phyloP scores from a whole-genome alignment of 2,329 filamentous ascomycete species.

The Diaporthe vaccinii region DNA sequence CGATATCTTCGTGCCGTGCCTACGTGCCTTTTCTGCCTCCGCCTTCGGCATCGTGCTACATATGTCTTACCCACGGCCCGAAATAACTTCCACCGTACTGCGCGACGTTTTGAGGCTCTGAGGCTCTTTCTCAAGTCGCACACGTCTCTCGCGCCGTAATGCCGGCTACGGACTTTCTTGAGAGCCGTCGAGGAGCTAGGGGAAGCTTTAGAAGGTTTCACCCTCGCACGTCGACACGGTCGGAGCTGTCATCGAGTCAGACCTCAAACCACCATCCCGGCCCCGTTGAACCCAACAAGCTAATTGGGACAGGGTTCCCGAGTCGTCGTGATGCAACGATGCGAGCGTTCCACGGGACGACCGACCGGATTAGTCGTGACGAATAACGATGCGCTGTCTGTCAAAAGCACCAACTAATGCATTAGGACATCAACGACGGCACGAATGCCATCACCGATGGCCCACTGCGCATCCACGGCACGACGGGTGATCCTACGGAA shows the following conservation, averaged over 20 bases:
- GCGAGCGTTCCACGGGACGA: conserved; percentile 8
- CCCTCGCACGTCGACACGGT: conserved; percentile 1
- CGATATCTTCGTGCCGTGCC: conserved; percentile 1
- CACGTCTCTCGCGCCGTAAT: background rate
- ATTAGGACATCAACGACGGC: background rate
- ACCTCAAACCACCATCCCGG: conserved; percentile 31
- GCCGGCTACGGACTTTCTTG: conserved; percentile 29
- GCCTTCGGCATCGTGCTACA: conserved; percentile 13
- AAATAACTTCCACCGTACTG: background rate
- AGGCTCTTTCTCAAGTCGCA: conserved; percentile 11
- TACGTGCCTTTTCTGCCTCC: background rate
- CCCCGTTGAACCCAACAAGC: background rate
- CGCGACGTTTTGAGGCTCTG: background rate
- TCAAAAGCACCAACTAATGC: background rate
- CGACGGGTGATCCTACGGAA: conserved; percentile 12
- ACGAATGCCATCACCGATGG: background rate
- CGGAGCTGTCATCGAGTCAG: conserved; percentile 9
- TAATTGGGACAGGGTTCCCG: conserved; percentile 2
- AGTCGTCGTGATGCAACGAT: conserved; percentile 30
- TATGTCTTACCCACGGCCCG: conserved; percentile 18
- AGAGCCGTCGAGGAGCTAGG: conserved; percentile 31
- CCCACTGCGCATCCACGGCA: conserved; percentile 15
- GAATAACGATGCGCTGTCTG: conserved; percentile 1
- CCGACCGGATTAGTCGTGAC: conserved; percentile 1
- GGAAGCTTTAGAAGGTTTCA: conserved; percentile 27